Evolutionary conservation across 768 basidiomycete genomes (phyloP), one percentile per base, ranked within the genome.

Genomic region (Symmetrospora coprosmae): DNA sequence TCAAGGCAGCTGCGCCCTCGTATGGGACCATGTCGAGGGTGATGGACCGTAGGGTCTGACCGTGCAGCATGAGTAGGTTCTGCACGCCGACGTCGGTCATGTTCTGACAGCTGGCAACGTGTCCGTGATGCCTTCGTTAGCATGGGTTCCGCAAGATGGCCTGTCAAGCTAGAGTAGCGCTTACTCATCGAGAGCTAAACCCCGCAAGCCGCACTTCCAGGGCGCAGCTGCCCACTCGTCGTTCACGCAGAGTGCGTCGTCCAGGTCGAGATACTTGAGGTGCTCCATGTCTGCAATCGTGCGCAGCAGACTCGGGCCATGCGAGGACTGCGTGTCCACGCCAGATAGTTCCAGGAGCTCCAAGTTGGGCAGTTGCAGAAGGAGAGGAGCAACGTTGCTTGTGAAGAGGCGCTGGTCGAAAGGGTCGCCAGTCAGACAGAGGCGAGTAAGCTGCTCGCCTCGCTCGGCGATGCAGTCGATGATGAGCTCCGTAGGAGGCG

Each of bases 171-270:
- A 34, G n/a, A 34, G 37, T 6, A 31, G 31, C 31, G 33, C 55
- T 7, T 46, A 58, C 55, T 58, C 55, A 5, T 58, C 55, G 7
- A 58, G 28, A 5, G 31, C 37, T n/a, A 58, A 11, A 4, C 28
- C 55, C 33, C 23, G n/a, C n/a, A 58, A 27, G 2, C 6, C 33
- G 33, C 31, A 58, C 46, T 46, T 8, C 55, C 55, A 58, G 27
- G 43, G 19, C 21, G 55, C 55, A 45, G 28, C 25, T 30, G 55
- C 55, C 55, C 55, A 58, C 16, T 43, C 19, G 28, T 58, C 55
- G 28, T 58, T 28, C 3, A 58, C 27, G 17, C 31, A 31, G 7
- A 43, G 39, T 27, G 33, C 43, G 23, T 58, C 55, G 23, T 40
- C 39, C 4, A 58, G 28, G 17, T 58, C 30, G 13, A 58, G 19